Conservation (phyloP, 2,329 filamentous ascomycete genomes). For the Xylaria sp. region DNA sequence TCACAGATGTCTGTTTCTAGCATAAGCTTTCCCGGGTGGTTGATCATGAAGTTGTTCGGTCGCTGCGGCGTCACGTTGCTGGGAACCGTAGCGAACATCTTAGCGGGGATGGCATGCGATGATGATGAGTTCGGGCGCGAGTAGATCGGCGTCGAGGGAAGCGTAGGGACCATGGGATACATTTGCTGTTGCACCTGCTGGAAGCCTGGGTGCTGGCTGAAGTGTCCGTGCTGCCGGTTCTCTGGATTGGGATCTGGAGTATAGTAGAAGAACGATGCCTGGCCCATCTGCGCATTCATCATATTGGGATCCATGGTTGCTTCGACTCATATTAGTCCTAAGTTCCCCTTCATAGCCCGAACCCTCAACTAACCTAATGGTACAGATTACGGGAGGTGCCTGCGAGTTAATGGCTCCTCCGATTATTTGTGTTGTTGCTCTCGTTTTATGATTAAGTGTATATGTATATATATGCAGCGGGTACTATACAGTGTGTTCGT, state of each 20-base stretch:
- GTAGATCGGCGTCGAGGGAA: slow-evolving; percentile 72
- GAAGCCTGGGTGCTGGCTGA: slow-evolving; percentile 72
- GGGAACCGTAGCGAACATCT: slow-evolving; percentile 68
- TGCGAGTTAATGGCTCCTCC: slow-evolving; percentile 28
- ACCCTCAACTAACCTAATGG: slow-evolving; percentile 49
- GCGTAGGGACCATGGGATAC: slow-evolving; percentile 66
- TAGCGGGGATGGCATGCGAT: slow-evolving; percentile 66
- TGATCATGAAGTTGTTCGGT: slow-evolving; percentile 69
- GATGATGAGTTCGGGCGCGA: slow-evolving; percentile 73
- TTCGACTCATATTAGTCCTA: slow-evolving; percentile 43
- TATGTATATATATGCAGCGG: slow-evolving; percentile 43
- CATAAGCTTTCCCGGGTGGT: slow-evolving; percentile 61
- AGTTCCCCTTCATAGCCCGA: slow-evolving; percentile 35
- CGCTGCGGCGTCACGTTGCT: slow-evolving; percentile 80
- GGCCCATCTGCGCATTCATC: slow-evolving; percentile 71
- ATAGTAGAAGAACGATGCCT: slow-evolving; percentile 89
- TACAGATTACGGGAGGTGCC: slow-evolving; percentile 38
- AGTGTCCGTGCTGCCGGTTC: slow-evolving; percentile 79
- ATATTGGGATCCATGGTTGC: slow-evolving; percentile 73
- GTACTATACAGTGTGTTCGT: slow-evolving; percentile 49
- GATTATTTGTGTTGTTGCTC: slow-evolving; percentile 34
- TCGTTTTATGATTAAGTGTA: slow-evolving; percentile 51
- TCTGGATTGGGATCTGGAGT: slow-evolving; percentile 79
- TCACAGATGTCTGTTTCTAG: slow-evolving; percentile 80
- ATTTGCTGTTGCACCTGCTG: slow-evolving; percentile 64